These are phyloP conservation scores for Fusarium aywerte DNA, from an alignment of 2,329 filamentous ascomycete genomes.

Conservation along the genomic window DNA sequence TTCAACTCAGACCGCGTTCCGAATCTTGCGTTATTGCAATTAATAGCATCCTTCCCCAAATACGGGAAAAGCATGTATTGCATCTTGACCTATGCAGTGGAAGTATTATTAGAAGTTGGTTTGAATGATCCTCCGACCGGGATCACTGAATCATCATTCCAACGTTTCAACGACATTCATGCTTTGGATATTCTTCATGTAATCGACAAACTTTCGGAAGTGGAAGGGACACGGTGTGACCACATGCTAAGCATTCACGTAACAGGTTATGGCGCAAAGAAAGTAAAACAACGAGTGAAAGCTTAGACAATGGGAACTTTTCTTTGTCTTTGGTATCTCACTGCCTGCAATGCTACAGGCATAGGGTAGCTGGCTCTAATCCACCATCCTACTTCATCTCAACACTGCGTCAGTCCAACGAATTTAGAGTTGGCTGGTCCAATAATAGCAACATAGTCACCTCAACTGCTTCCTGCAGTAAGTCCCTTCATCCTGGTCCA, in stretches of 20 bases:
- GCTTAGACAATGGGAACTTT: conserved; percentile 1
- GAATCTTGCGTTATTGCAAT: background rate
- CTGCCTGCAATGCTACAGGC: conserved; percentile 9
- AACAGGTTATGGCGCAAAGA: background rate
- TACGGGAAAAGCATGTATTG: background rate
- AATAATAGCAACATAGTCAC: background rate
- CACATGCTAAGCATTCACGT: background rate
- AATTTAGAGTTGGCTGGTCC: background rate
- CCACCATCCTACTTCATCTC: conserved; percentile 4
- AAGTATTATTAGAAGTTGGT: background rate
- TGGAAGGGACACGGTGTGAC: background rate
- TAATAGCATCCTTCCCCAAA: background rate
- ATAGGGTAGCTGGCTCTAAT: conserved; percentile 16
- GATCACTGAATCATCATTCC: background rate
- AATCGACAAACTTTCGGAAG: background rate
- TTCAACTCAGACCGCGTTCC: background rate
- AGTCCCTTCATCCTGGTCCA: background rate
- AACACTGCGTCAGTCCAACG: background rate
- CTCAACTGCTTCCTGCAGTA: background rate
- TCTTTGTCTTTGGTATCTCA: conserved; percentile 36
- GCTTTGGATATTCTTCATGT: background rate
- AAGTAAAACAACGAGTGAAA: background rate
- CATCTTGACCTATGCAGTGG: background rate
- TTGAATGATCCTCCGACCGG: background rate
- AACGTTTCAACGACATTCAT: background rate